These are phyloP conservation scores for Drechslerella dactyloides DNA, from an alignment of 2,329 filamentous ascomycete species.

Conservation along the genomic window DNA sequence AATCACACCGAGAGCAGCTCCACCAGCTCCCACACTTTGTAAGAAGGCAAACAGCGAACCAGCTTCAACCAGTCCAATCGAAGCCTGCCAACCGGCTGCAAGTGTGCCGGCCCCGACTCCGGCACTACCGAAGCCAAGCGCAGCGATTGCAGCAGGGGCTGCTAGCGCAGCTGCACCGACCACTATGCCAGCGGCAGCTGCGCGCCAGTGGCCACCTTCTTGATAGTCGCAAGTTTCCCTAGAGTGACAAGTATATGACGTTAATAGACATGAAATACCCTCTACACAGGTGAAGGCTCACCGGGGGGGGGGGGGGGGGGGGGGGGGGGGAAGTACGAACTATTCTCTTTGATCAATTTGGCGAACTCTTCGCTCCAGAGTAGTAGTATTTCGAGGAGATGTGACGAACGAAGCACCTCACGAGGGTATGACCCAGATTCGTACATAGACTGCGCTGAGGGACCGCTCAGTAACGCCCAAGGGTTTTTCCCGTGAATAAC, in stretches of 20 bases:
- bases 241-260: too few relatives aligned
- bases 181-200: background rate
- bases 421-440: slow-evolving; percentile 20
- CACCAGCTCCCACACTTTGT: slow-evolving; percentile 38
- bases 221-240: background rate
- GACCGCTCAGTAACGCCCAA: background rate
- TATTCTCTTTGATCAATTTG: too few relatives aligned
- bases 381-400: slow-evolving; percentile 14
- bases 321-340: background rate
- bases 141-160: slow-evolving; percentile 18
- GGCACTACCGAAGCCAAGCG: slow-evolving; percentile 18
- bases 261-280: too few relatives aligned
- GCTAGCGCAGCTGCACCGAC: slow-evolving; percentile 5
- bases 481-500: slow-evolving; percentile 14
- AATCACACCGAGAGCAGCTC: slow-evolving; percentile 14
- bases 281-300: too few relatives aligned
- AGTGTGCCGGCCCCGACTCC: slow-evolving; percentile 23
- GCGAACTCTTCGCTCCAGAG: slow-evolving; percentile 41
- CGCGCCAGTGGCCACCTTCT: slow-evolving; percentile 12
- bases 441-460: slow-evolving; percentile 9
- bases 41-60: slow-evolving; percentile 31
- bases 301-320: background rate
- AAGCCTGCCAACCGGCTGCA: slow-evolving; percentile 23
- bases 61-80: slow-evolving; percentile 24
- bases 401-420: slow-evolving; percentile 5